Evolutionary conservation across 2,329 filamentous ascomycete species (phyloP), one percentile per base, ranked within the genome.

Genomic region (Alternaria arborescens): DNA sequence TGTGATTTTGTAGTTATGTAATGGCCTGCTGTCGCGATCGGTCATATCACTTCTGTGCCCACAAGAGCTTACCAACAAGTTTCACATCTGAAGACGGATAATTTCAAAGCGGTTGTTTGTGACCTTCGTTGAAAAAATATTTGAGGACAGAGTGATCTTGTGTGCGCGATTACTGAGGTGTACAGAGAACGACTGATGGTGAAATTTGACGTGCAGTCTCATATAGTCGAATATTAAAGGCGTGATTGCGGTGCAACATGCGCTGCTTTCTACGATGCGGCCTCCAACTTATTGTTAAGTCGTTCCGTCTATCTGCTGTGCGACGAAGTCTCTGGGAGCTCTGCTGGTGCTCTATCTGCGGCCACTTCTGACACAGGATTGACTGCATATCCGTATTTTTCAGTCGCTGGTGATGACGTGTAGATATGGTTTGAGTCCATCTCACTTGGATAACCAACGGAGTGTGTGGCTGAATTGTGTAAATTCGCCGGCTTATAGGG

Each of bases 301-400:
- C 20, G 40, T 1, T 12, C 20, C 16, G 14, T 8, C 46, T 50
- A 50, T 26, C 32, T 38, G 3, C 11, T 50, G 20, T 50, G 16
- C 22, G 20, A 5, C 46, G 32, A 24, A 24, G 4, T 24, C 3
- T 34, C 46, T 38, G 40, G 22, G 14, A 36, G 26, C 28, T 54
- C 42, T n/a, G 22, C 41, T 2, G 34, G 34, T 22, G 26, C 26
- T 24, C 40, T 14, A n/a, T 52, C 40, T 20, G 26, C 42, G n/a
- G 55, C 42, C 34, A 26, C 41, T 36, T 51, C 52, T 5, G 28
- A 50, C 30, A 44, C 28, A 14, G 20, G 38, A 22, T n/a, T n/a
- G 12, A 51, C 30, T 42, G 42, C 28, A n/a, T 52, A 22, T 20
- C 38, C 55, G 43, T 55, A 55, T 28, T 55, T 55, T 32, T 55